These are phyloP conservation scores for Zizania palustris DNA, from an alignment of 202 grass and related monocot species.

Conservation along the genomic window DNA sequence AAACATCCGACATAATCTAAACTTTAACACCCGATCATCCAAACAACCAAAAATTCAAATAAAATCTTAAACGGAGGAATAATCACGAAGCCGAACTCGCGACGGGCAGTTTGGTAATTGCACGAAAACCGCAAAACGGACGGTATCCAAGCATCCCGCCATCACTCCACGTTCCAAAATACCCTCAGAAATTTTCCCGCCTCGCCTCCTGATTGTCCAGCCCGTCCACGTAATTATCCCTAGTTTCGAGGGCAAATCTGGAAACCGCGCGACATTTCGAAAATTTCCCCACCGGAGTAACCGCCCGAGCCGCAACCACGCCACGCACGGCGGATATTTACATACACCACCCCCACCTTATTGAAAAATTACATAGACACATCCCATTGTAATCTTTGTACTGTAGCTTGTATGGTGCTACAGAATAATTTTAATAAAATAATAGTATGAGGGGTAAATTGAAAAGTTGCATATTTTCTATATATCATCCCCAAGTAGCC, in stretches of 20 bases:
- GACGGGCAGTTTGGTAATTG: slow-evolving; percentile 2
- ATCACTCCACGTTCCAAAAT: background rate
- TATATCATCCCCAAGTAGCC: slow-evolving; percentile 28
- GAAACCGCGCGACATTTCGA: slow-evolving; percentile 30
- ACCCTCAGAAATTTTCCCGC: background rate
- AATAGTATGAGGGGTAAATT: rapidly evolving
- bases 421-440: background rate
- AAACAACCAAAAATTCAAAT: too few relatives aligned
- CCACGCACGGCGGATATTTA: background rate
- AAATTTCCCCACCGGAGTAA: slow-evolving; percentile 31
- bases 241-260: background rate
- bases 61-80: too few relatives aligned
- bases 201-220: too few relatives aligned
- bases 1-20: too few relatives aligned
- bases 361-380: rapidly evolving
- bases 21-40: too few relatives aligned
- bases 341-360: background rate
- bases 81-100: background rate
- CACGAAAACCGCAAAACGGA: background rate
- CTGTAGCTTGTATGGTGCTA: too few relatives aligned
- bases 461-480: background rate
- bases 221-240: background rate
- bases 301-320: background rate
- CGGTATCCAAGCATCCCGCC: background rate
- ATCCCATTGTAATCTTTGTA: too few relatives aligned